Conservation (phyloP, 108 stramenopile species). For the Cafeteria roenbergensis region DNA sequence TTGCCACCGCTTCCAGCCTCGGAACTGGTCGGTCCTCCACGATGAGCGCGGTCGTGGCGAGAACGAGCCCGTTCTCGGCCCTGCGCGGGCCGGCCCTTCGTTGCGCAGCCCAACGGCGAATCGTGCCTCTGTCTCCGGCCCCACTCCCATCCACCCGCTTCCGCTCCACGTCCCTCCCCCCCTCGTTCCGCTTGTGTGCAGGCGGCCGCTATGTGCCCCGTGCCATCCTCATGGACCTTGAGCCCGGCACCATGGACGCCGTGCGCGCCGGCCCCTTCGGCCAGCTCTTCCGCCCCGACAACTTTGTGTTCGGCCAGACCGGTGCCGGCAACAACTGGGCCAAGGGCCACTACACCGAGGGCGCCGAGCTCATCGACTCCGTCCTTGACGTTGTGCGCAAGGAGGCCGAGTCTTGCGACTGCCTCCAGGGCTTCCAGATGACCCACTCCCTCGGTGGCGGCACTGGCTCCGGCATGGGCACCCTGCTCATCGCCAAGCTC, state of each 20-base stretch:
- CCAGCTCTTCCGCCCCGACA: conserved; percentile 76
- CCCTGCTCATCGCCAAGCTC: conserved; percentile 79
- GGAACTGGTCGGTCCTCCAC: too few species aligned
- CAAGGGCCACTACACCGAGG: conserved; percentile 91
- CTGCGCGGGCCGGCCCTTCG: too few species aligned
- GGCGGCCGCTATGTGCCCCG: conserved; percentile 70
- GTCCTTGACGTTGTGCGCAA: conserved; percentile 80
- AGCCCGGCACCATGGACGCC: conserved; percentile 54
- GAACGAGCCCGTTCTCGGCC: too few species aligned
- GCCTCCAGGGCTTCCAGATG: conserved; percentile 67
- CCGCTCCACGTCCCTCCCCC: too few species aligned
- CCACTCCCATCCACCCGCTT: too few species aligned
- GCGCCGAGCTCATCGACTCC: conserved; percentile 79
- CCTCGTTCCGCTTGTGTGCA: too few species aligned
- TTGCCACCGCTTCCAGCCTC: too few species aligned
- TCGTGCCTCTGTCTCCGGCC: too few species aligned
- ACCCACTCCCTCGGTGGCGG: conserved; percentile 71
- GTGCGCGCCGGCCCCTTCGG: conserved; percentile 60
- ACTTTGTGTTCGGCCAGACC: conserved; percentile 82
- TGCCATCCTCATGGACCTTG: conserved; percentile 40
- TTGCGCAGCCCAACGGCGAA: too few species aligned
- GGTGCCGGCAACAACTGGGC: conserved; percentile 79
- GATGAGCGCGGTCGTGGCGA: too few species aligned
- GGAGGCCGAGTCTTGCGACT: conserved; percentile 74
- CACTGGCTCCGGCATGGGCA: conserved; percentile 64